These are phyloP conservation scores for Drechslerella stenobrocha DNA, from an alignment of 2,329 filamentous ascomycete species.

Conservation along the genomic window DNA sequence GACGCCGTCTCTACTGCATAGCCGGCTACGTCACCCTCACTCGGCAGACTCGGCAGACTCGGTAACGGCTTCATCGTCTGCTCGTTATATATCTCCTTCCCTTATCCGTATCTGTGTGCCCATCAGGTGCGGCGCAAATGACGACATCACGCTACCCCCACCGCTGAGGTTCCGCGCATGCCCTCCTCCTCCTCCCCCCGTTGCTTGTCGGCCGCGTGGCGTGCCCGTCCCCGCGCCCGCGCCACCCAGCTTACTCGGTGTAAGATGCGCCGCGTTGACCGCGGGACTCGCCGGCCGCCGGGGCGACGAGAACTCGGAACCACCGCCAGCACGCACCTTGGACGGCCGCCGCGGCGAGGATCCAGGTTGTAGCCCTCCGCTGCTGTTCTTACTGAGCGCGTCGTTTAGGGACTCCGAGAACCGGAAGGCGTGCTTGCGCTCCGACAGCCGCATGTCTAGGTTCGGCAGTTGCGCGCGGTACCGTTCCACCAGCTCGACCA, in stretches of 20 bases:
- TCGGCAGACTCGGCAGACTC: constrained; percentile 51
- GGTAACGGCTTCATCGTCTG: constrained; percentile 50
- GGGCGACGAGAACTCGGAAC: constrained; percentile 30
- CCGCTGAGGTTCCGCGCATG: constrained; percentile 40
- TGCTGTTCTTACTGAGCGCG: constrained; percentile 51
- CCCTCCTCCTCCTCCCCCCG: neutral
- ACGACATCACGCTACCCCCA: constrained; percentile 23
- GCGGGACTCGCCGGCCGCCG: constrained; percentile 34
- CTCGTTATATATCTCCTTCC: constrained; percentile 45
- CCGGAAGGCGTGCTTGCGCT: constrained; percentile 60
- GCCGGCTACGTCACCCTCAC: constrained; percentile 49
- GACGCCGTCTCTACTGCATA: constrained; percentile 39
- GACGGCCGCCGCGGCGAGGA: constrained; percentile 25
- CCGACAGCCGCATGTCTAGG: constrained; percentile 59
- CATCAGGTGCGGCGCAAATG: constrained; percentile 50
- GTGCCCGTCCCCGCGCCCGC: constrained; percentile 3
- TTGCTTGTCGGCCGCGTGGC: constrained; percentile 14
- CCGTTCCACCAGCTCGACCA: constrained; percentile 57
- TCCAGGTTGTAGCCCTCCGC: constrained; percentile 48
- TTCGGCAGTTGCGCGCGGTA: constrained; percentile 58
- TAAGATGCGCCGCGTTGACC: constrained; percentile 28
- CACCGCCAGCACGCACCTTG: constrained; percentile 18
- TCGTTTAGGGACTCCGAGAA: constrained; percentile 58
- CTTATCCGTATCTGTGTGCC: constrained; percentile 52
- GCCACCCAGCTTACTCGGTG: constrained; percentile 20